Conservation (phyloP, 495 filamentous ascomycete genomes). For the Neurospora pannonica region DNA sequence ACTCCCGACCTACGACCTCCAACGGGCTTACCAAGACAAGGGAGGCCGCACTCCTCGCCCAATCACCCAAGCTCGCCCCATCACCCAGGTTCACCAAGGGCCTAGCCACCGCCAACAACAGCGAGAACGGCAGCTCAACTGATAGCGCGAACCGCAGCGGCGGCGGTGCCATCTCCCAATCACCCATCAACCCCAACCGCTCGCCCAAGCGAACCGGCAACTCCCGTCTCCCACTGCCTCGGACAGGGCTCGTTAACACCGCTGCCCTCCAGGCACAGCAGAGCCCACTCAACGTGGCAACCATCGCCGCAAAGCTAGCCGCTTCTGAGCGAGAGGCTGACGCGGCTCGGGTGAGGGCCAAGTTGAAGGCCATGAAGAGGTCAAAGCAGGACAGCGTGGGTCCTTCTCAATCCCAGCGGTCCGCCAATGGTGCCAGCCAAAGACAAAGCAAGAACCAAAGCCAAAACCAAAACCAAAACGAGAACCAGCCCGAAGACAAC, state of each 20-base stretch:
- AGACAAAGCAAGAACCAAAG: constrained; percentile 1
- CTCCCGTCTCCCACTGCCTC: constrained; percentile 34
- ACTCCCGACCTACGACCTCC: neutral
- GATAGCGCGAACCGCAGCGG: constrained; percentile 8
- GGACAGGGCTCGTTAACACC: constrained; percentile 11
- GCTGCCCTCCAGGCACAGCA: constrained; percentile 29
- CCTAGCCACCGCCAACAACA: constrained; percentile 1
- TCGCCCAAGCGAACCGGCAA: constrained; percentile 16
- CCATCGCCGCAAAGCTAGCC: constrained; percentile 45
- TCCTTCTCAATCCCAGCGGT: constrained; percentile 1
- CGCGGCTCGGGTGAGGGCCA: constrained; percentile 44
- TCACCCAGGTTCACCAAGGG: neutral
- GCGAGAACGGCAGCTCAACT: constrained; percentile 4
- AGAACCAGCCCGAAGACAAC: neutral
- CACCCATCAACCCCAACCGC: constrained; percentile 8
- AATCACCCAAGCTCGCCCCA: neutral
- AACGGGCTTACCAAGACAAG: neutral
- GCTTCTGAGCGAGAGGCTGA: constrained; percentile 48
- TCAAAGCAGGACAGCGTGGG: constrained; percentile 9
- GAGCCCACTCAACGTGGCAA: constrained; percentile 41
- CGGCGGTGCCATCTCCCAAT: neutral
- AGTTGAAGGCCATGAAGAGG: constrained; percentile 38
- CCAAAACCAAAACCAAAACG: neutral
- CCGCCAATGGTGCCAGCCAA: neutral
- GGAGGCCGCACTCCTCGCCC: neutral